Conservation (phyloP, 805 yeast species). For the Wickerhamiella siamensis region DNA sequence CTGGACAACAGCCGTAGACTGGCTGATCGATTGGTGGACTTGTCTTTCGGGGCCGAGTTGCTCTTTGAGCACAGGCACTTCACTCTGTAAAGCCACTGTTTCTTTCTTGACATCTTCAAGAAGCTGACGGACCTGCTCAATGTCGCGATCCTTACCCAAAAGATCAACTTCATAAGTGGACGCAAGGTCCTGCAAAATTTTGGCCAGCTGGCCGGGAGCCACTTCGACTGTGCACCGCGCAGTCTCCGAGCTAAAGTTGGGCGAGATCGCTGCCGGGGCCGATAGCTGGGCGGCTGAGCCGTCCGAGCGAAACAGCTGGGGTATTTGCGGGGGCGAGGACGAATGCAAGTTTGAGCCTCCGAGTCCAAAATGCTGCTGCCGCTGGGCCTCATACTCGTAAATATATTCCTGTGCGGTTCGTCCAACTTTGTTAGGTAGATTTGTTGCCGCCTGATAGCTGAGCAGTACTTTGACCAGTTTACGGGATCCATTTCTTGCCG, state of each 20-base stretch:
- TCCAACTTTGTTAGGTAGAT: conserved; percentile 30
- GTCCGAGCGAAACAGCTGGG: neutral
- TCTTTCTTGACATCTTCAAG: conserved; percentile 30
- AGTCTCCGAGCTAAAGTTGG: neutral
- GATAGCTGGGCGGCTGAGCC: neutral
- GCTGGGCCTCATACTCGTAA: conserved; percentile 21
- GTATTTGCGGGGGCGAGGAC: neutral
- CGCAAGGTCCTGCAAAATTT: conserved; percentile 26
- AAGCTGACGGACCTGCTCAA: conserved; percentile 33
- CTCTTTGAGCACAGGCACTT: conserved; percentile 21
- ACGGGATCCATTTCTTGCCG: conserved; percentile 42
- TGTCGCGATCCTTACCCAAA: conserved; percentile 38
- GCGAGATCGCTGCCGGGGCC: neutral
- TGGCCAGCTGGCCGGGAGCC: conserved; percentile 6
- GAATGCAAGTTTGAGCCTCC: neutral
- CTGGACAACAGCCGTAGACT: conserved; percentile 20
- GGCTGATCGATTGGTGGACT: conserved; percentile 13
- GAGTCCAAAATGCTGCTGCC: conserved; percentile 6
- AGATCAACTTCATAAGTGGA: conserved; percentile 42
- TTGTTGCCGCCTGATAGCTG: conserved; percentile 35
- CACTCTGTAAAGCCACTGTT: conserved; percentile 25
- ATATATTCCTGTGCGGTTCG: conserved; percentile 28
- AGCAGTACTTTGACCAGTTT: conserved; percentile 31
- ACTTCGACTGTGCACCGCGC: neutral
- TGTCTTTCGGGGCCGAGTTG: conserved; percentile 22